Evolutionary conservation across 495 filamentous ascomycete genomes (phyloP).

Genomic region (Neurospora sp.): DNA sequence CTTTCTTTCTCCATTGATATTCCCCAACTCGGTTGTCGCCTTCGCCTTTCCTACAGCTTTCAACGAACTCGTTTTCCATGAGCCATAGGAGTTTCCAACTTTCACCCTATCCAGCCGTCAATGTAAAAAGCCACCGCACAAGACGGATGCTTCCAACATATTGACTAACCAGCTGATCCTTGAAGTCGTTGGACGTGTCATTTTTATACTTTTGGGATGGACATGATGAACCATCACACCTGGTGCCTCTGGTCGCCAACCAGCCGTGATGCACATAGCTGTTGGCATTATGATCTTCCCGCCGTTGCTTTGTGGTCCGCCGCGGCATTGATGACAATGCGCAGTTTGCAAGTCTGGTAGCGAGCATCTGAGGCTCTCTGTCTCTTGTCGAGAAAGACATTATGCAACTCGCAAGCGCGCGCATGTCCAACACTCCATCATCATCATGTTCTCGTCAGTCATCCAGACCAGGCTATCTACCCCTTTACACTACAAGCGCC

Average conservation of each 20-base stretch:
- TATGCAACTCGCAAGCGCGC: not conserved
- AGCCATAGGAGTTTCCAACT: not conserved
- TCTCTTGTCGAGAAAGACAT: not conserved
- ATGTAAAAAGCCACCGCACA: not conserved
- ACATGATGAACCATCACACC: not conserved
- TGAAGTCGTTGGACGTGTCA: not conserved
- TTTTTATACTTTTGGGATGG: not conserved
- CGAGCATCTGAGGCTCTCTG: not conserved
- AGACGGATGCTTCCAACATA: not conserved
- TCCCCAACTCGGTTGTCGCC: not conserved
- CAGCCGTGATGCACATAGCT: not conserved
- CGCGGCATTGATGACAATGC: not conserved
- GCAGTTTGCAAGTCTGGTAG: not conserved
- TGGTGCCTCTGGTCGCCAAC: not conserved
- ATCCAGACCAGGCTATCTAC: not conserved
- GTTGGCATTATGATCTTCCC: not conserved
- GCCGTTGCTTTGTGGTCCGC: not conserved
- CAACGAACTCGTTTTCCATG: not conserved
- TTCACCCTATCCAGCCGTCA: not conserved
- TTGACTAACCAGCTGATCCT: not conserved
- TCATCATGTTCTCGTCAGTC: not conserved
- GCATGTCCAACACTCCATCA: not conserved
- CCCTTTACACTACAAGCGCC: not conserved
- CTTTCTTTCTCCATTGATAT: not conserved
- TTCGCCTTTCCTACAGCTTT: not conserved